Conservation (phyloP, 2,329 filamentous ascomycete genomes). For the Teratosphaeria nubilosa region DNA sequence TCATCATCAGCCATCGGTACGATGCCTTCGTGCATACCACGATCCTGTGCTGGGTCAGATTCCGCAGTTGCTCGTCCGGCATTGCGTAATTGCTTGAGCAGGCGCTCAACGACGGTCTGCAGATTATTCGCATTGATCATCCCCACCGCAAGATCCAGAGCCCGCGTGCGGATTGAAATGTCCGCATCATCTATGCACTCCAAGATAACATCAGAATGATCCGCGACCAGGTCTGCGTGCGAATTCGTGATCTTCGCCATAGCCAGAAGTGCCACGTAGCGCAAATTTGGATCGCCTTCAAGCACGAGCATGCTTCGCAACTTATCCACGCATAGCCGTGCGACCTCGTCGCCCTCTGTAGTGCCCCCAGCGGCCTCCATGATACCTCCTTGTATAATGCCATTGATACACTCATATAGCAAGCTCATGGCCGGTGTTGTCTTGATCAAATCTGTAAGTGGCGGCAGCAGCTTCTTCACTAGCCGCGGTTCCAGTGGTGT, state of each 20-base stretch:
- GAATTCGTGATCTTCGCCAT: slow-evolving; percentile 91
- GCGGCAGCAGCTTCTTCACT: slow-evolving; percentile 81
- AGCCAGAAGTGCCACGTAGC: slow-evolving; percentile 90
- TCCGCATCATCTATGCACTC: slow-evolving; percentile 93
- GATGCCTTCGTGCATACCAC: slow-evolving; percentile 31
- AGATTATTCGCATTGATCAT: slow-evolving; percentile 90
- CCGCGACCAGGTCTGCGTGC: slow-evolving; percentile 76
- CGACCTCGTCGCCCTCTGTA: slow-evolving; percentile 80
- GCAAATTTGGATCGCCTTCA: slow-evolving; percentile 88
- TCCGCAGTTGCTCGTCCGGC: slow-evolving; percentile 45
- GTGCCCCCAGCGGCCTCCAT: slow-evolving; percentile 71
- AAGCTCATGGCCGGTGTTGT: slow-evolving; percentile 97
- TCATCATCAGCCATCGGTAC: slow-evolving; percentile 46
- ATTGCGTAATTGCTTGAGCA: slow-evolving; percentile 74
- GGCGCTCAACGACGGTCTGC: slow-evolving; percentile 68
- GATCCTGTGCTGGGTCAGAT: slow-evolving; percentile 37
- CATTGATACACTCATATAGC: slow-evolving; percentile 95
- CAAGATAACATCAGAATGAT: slow-evolving; percentile 93
- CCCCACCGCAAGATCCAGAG: slow-evolving; percentile 79
- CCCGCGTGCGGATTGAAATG: slow-evolving; percentile 88
- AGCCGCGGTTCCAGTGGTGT: slow-evolving; percentile 87
- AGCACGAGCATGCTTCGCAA: slow-evolving; percentile 88
- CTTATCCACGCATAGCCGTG: slow-evolving; percentile 83
- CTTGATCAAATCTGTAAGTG: slow-evolving; percentile 82
- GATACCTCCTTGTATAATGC: slow-evolving; percentile 94